Conservation (phyloP, 306 rosid species). For the Delonix regia region DNA sequence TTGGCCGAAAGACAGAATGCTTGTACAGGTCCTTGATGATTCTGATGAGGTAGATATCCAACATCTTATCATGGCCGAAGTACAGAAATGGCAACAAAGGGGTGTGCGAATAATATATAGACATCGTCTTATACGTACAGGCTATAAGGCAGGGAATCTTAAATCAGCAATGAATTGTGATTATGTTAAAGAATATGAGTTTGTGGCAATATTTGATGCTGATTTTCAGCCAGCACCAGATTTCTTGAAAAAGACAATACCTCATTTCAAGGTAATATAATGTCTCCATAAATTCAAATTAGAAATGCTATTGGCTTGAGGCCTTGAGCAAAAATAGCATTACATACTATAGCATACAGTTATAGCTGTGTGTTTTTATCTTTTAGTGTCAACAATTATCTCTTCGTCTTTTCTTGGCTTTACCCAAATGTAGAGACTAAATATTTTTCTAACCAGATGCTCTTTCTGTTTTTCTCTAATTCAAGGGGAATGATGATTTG, state of each 20-base stretch:
- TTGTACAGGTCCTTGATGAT: slow-evolving; percentile 94
- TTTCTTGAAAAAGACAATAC: slow-evolving; percentile 90
- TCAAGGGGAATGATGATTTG: slow-evolving; percentile 91
- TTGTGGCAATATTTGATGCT: slow-evolving; percentile 95
- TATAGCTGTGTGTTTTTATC: background rate
- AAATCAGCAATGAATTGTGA: slow-evolving; percentile 97
- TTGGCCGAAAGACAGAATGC: slow-evolving; percentile 97
- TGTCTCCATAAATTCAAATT: background rate
- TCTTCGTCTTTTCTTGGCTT: slow-evolving; percentile 16
- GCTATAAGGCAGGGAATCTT: slow-evolving; percentile 98
- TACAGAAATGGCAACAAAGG: slow-evolving; percentile 94
- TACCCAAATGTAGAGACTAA: slow-evolving; percentile 17
- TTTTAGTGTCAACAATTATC: slow-evolving; percentile 9
- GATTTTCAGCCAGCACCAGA: slow-evolving; percentile 98
- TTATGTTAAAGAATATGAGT: slow-evolving; percentile 93
- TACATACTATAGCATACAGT: slow-evolving; percentile 12
- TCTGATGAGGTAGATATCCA: slow-evolving; percentile 87
- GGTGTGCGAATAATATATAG: slow-evolving; percentile 85
- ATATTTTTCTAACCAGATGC: slow-evolving; percentile 24
- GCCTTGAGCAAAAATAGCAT: background rate
- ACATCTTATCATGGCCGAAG: slow-evolving; percentile 92
- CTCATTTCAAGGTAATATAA: slow-evolving; percentile 85
- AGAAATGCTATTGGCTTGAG: slow-evolving; percentile 8
- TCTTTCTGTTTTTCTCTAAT: slow-evolving; percentile 7
- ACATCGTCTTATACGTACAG: slow-evolving; percentile 91